Evolutionary conservation across 2,329 filamentous ascomycete genomes (phyloP), one percentile per base, ranked within the genome.

Genomic region (Penicillium concentricum): DNA sequence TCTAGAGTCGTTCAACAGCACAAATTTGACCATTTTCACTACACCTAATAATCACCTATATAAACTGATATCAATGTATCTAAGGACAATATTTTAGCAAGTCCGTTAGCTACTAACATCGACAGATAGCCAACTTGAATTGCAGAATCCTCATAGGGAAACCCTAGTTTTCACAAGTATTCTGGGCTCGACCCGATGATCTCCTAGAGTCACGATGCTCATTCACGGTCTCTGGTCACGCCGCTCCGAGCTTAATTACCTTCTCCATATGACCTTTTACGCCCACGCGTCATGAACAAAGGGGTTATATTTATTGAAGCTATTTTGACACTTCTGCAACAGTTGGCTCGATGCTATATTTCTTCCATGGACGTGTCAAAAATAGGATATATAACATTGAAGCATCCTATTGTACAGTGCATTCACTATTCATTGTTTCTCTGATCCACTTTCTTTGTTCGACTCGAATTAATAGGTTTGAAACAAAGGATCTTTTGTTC

Each of bases 191-290:
- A 15, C 30, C 41, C 5, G 44, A 32, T 42, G 51, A 54, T 49
- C 51, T n/a, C 5, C 3, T 8, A 24, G 5, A 26, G 32, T 54
- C 45, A 43, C 45, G 7, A 26, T 50, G 37, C 24, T 56, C 24
- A 38, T 47, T 51, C 51, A 61, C 37, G 59, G 51, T 63, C 52
- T 58, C 54, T 20, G n/a, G 54, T 66, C 63, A 66, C 57, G 56
- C 62, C 54, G 13, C 13, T 24, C 45, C 54, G 43, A 54, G 51
- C 46, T 20, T 44, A 53, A 13, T 48, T 48, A 16, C 45, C 54
- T 52, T 55, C 47, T 57, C 51, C 62, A 57, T 54, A 60, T 66
- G 63, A 64, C 59, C 57, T 28, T 47, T 16, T 30, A 54, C 50
- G 50, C 49, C 55, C 63, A 56, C 54, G 59, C 47, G 60, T 64